Conservation (phyloP, 371 early-diverging fungal species). For the Mucor saturninus region DNA sequence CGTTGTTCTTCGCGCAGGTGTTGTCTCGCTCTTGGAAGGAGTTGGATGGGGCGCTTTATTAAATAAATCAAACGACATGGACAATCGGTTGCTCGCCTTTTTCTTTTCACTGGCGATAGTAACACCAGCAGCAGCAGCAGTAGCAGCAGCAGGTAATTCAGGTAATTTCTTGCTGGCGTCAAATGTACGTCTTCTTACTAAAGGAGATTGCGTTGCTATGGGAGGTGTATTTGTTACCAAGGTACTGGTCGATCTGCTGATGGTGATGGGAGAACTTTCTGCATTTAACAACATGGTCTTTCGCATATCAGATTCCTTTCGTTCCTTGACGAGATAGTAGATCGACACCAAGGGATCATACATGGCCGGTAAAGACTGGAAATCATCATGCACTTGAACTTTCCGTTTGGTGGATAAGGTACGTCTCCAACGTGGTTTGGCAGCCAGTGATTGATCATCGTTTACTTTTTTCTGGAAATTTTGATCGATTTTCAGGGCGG, state of each 20-base stretch:
- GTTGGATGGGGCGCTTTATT: constrained; percentile 66
- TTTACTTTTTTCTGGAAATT: constrained; percentile 26
- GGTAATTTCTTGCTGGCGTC: constrained; percentile 24
- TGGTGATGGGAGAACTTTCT: constrained; percentile 6
- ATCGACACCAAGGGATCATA: constrained; percentile 80
- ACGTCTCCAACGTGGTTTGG: constrained; percentile 28
- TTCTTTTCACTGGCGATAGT: not conserved
- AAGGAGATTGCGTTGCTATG: not conserved
- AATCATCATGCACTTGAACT: constrained; percentile 34
- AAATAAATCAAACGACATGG: not conserved
- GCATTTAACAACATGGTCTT: constrained; percentile 27
- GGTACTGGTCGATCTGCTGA: constrained; percentile 26
- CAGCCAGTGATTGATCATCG: constrained; percentile 26
- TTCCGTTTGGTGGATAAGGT: constrained; percentile 18
- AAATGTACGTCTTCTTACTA: constrained; percentile 25
- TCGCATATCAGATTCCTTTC: constrained; percentile 42
- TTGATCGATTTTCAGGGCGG: constrained; percentile 43
- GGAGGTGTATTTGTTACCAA: not conserved
- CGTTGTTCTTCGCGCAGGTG: constrained; percentile 62
- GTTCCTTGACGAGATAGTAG: constrained; percentile 87
- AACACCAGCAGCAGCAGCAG: too few relatives aligned
- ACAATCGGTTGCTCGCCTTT: not conserved
- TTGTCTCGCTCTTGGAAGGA: constrained; percentile 77
- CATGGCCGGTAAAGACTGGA: constrained; percentile 49
- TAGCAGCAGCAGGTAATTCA: constrained; percentile 2